These are phyloP conservation scores for Quercus mongolica DNA, from an alignment of 306 rosid species.

Conservation along the genomic window DNA sequence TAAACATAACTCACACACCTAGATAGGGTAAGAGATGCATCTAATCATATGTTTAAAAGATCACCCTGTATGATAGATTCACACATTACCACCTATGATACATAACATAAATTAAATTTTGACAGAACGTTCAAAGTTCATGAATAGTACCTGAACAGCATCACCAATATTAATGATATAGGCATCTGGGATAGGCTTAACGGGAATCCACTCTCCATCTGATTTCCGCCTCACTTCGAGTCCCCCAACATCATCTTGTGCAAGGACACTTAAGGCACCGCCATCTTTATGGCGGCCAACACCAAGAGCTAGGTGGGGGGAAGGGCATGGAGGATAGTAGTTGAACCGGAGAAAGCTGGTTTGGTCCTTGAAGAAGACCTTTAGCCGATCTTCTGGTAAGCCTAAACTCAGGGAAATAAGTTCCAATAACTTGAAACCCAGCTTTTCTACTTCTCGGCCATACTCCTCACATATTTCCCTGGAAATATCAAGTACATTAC, in stretches of 20 bases:
- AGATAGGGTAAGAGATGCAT: too few species aligned
- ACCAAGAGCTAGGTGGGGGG: conserved; percentile 72
- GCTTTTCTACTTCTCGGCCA: conserved; percentile 52
- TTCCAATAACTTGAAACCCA: conserved; percentile 55
- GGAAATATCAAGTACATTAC: not conserved
- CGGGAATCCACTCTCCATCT: conserved; percentile 68
- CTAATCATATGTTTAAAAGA: too few species aligned
- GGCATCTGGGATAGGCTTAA: conserved; percentile 58
- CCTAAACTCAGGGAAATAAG: conserved; percentile 61
- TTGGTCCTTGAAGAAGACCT: conserved; percentile 49
- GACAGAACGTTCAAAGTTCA: not conserved
- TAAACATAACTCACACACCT: too few species aligned
- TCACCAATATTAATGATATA: conserved; percentile 76
- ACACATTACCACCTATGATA: too few species aligned
- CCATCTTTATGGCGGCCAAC: conserved; percentile 87
- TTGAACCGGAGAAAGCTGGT: conserved; percentile 54
- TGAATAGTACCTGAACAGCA: conserved; percentile 50
- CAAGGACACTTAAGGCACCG: conserved; percentile 65
- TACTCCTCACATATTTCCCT: conserved; percentile 45
- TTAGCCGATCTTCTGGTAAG: conserved; percentile 38
- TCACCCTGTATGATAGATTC: too few species aligned
- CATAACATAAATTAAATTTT: too few species aligned
- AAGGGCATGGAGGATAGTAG: conserved; percentile 73
- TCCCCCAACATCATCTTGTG: conserved; percentile 77
- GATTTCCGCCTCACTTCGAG: conserved; percentile 57